Percentiles rank a stretch among this genome's conserved stretches.
phyloP scores from a whole-genome alignment of 257 asterid species.

The Leptodermis oblonga region DNA sequence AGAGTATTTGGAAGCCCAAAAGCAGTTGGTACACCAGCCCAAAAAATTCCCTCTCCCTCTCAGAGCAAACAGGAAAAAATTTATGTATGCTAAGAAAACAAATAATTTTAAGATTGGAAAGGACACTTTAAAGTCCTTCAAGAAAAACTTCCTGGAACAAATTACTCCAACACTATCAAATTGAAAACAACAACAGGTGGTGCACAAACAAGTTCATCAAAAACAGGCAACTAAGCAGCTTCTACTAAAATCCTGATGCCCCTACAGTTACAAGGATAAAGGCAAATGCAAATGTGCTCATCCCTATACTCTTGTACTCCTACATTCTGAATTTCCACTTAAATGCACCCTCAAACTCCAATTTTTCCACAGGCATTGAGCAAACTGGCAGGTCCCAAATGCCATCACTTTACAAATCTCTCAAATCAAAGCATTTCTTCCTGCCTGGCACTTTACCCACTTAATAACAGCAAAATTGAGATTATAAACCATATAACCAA shows the following conservation, averaged over 20 bases:
- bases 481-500: too few species aligned
- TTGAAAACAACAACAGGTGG: neutral
- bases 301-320: neutral
- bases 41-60: neutral
- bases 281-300: neutral
- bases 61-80: neutral
- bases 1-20: neutral
- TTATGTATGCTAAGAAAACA: neutral
- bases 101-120: neutral
- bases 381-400: neutral
- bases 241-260: neutral
- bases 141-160: too few species aligned
- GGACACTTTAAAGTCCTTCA: neutral
- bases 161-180: neutral
- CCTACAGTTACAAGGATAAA: neutral
- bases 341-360: neutral
- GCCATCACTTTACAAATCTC: neutral
- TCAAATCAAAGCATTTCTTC: neutral
- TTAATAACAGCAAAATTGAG: too few species aligned
- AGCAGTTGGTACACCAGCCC: neutral
- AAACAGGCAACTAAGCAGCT: neutral
- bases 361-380: neutral
- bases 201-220: too few species aligned
- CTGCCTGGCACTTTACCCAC: neutral
- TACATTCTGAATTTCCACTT: neutral